phyloP scores from a whole-genome alignment of 2,329 filamentous ascomycete species.

The Periglandula ipomoeae region DNA sequence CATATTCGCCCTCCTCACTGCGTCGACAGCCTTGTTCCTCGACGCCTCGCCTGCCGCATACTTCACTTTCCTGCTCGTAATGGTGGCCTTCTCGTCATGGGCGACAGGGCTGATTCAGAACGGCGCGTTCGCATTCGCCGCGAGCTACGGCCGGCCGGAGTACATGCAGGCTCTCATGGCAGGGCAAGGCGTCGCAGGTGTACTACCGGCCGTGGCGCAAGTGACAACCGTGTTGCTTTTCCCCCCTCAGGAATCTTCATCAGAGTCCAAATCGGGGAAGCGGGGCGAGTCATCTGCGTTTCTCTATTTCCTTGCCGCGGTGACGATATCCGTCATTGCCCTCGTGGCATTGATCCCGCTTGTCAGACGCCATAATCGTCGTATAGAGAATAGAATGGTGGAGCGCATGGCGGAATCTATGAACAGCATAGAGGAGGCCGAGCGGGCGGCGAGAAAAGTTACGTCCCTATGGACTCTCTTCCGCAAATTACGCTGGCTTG shows the following conservation, averaged over 20 bases:
- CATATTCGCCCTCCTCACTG: conserved; percentile 67
- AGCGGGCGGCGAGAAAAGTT: conserved; percentile 41
- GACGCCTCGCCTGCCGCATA: conserved; percentile 55
- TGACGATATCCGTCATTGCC: conserved; percentile 60
- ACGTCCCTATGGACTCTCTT: conserved; percentile 56
- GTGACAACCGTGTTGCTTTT: conserved; percentile 66
- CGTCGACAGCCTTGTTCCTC: conserved; percentile 66
- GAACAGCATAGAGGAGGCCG: conserved; percentile 41
- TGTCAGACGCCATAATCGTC: conserved; percentile 47
- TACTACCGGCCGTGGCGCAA: conserved; percentile 79
- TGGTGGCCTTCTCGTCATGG: conserved; percentile 70
- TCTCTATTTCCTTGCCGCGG: conserved; percentile 84
- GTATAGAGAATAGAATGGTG: conserved; percentile 39
- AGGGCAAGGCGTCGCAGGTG: conserved; percentile 85
- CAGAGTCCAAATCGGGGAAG: conserved; percentile 13
- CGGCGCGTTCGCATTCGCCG: conserved; percentile 84
- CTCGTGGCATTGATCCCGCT: conserved; percentile 69
- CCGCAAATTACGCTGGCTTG: conserved; percentile 68
- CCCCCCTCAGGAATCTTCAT: conserved; percentile 27
- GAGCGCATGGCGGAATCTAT: conserved; percentile 41
- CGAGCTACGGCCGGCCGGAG: conserved; percentile 73
- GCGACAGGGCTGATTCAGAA: conserved; percentile 87
- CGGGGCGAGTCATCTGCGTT: conserved; percentile 56
- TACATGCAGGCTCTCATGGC: conserved; percentile 97
- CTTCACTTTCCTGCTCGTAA: conserved; percentile 70